Conservation (phyloP, 148 eudicot genomes). For the Rhododendron vialii region DNA sequence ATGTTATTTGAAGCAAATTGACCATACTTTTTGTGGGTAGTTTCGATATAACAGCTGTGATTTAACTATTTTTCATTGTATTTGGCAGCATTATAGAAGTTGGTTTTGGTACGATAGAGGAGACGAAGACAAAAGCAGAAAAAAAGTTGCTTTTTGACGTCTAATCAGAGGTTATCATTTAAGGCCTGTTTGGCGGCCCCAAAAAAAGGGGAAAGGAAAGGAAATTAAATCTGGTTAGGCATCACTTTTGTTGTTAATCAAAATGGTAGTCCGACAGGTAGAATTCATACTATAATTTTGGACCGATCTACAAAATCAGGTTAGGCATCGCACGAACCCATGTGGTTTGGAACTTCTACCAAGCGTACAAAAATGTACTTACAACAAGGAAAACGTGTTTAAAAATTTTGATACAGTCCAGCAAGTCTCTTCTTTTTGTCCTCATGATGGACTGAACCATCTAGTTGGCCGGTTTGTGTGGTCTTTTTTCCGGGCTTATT, state of each 20-base stretch:
- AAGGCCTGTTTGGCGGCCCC: neutral
- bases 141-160: neutral
- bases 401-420: neutral
- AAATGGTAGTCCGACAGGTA: neutral
- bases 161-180: neutral
- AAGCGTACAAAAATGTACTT: neutral
- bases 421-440: neutral
- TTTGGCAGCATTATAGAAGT: neutral
- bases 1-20: too few relatives aligned
- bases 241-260: neutral
- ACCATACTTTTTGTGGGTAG: too few relatives aligned
- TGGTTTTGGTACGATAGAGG: neutral
- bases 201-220: neutral
- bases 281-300: neutral
- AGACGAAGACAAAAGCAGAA: neutral
- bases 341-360: neutral
- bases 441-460: too few relatives aligned
- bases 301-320: neutral
- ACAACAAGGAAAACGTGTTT: neutral
- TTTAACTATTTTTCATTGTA: too few relatives aligned
- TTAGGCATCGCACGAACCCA: neutral
- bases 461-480: too few relatives aligned
- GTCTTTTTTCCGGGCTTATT: neutral
- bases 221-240: neutral
- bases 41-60: too few relatives aligned